These are phyloP conservation scores for Geranium rotundifolium DNA, from an alignment of 345 rosid species.

Conservation along the genomic window DNA sequence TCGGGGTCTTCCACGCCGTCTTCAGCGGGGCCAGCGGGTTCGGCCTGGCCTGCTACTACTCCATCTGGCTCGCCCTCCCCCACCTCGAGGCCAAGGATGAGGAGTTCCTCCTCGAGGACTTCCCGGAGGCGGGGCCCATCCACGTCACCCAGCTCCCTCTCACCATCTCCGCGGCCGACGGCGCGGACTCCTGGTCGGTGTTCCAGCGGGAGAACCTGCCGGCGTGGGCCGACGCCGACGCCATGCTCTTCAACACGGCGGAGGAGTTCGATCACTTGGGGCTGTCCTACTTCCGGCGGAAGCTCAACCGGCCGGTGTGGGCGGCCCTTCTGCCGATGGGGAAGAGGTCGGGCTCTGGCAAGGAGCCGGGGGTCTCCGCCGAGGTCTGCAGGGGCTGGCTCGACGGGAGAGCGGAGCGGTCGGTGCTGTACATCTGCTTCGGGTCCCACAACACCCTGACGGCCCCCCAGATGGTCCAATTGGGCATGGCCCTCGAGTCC, in stretches of 20 bases:
- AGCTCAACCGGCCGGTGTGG: slow-evolving; percentile 37
- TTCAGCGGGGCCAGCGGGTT: slow-evolving; percentile 16
- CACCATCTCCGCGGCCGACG: slow-evolving; percentile 33
- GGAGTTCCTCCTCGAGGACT: slow-evolving; percentile 18
- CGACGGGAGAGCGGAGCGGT: slow-evolving; percentile 37
- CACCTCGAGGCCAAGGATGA: slow-evolving; percentile 1
- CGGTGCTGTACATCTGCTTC: slow-evolving; percentile 55
- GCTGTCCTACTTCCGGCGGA: slow-evolving; percentile 32
- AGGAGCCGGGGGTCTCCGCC: slow-evolving; percentile 7
- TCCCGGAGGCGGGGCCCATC: slow-evolving; percentile 16
- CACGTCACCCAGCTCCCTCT: slow-evolving; percentile 36
- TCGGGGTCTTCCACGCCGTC: slow-evolving; percentile 5
- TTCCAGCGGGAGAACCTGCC: slow-evolving; percentile 28
- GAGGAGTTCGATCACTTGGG: slow-evolving; percentile 45
- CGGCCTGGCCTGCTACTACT: slow-evolving; percentile 20
- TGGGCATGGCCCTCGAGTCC: slow-evolving; percentile 49
- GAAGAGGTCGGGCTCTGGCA: slow-evolving; percentile 12
- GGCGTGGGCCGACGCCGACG: slow-evolving; percentile 38
- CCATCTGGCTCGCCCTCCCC: slow-evolving; percentile 19
- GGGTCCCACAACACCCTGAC: slow-evolving; percentile 59
- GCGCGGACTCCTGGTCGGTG: slow-evolving; percentile 37
- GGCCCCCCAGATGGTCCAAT: slow-evolving; percentile 40
- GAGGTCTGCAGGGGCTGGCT: slow-evolving; percentile 40
- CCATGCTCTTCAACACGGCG: slow-evolving; percentile 52
- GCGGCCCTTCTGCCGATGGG: slow-evolving; percentile 26